Evolutionary conservation across 1,139 yeast species (phyloP).

Genomic region (Diutina ranongensis): DNA sequence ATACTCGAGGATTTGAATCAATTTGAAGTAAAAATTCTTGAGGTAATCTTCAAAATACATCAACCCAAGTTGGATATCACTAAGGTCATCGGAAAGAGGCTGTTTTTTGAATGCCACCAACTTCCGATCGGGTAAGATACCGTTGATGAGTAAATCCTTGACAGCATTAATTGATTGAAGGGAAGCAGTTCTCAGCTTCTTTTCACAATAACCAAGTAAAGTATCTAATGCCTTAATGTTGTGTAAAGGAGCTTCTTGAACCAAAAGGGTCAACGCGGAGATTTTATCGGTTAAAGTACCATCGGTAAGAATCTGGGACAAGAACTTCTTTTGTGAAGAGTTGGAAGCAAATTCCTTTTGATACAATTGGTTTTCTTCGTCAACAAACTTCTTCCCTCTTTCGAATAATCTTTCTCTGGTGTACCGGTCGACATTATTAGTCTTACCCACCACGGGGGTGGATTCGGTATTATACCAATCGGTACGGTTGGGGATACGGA

Average conservation of each 20-base stretch:
- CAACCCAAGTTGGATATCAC: slow-evolving; percentile 47
- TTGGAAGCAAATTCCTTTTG: slow-evolving; percentile 70
- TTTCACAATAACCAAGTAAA: slow-evolving; percentile 66
- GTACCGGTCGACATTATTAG: slow-evolving; percentile 28
- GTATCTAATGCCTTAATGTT: slow-evolving; percentile 77
- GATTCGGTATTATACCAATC: slow-evolving; percentile 63
- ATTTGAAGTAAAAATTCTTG: slow-evolving; percentile 61
- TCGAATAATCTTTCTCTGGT: slow-evolving; percentile 45
- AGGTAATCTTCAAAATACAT: slow-evolving; percentile 86
- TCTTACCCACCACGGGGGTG: slow-evolving; percentile 17
- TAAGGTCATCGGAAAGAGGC: slow-evolving; percentile 38
- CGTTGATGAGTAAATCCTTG: slow-evolving; percentile 68
- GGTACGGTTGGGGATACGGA: slow-evolving; percentile 49
- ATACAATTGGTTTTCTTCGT: slow-evolving; percentile 61
- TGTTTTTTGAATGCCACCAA: slow-evolving; percentile 74
- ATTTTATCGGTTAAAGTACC: slow-evolving; percentile 97
- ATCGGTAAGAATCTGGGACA: slow-evolving; percentile 75
- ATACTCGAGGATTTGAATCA: slow-evolving; percentile 58
- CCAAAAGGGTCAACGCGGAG: slow-evolving; percentile 81
- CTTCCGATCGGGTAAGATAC: slow-evolving; percentile 79
- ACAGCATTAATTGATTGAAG: slow-evolving; percentile 82
- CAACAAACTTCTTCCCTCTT: slow-evolving; percentile 56
- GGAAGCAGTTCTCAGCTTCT: slow-evolving; percentile 90
- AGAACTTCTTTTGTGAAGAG: slow-evolving; percentile 77
- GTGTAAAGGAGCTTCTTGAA: slow-evolving; percentile 93